Evolutionary conservation across 2,329 filamentous ascomycete genomes (phyloP).

Genomic region (Penicillium paneum): DNA sequence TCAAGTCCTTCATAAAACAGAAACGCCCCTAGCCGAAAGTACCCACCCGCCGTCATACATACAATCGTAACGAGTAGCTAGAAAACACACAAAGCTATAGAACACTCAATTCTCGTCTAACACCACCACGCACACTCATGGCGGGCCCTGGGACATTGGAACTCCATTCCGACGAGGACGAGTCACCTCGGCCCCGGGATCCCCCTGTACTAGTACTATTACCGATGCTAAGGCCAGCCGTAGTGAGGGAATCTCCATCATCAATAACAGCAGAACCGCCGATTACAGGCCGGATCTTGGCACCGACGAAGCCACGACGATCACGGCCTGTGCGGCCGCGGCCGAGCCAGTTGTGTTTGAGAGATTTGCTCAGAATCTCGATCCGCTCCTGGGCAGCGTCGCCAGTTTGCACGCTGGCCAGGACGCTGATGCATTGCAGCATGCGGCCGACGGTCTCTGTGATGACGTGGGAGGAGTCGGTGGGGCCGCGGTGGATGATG

Average conservation of each 20-base stretch:
- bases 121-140: conserved; percentile 22
- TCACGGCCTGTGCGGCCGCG: conserved; percentile 85
- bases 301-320: conserved; percentile 81
- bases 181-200: conserved; percentile 20
- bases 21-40: conserved; percentile 2
- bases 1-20: neutral
- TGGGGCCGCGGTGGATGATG: conserved; percentile 33
- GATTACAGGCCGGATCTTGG: conserved; percentile 45
- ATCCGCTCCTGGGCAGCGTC: conserved; percentile 76
- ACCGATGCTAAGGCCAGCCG: conserved; percentile 23
- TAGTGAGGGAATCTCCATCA: conserved; percentile 24
- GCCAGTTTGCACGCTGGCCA: conserved; percentile 70
- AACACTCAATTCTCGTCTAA: conserved; percentile 32
- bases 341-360: conserved; percentile 97
- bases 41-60: conserved; percentile 8
- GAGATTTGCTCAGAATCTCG: conserved; percentile 75
- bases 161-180: conserved; percentile 26
- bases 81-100: conserved; percentile 16
- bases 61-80: conserved; percentile 12
- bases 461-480: conserved; percentile 63
- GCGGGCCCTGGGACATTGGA: conserved; percentile 11
- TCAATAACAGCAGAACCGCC: conserved; percentile 26
- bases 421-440: conserved; percentile 91
- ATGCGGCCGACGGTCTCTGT: conserved; percentile 93
- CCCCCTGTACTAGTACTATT: conserved; percentile 25